These are phyloP conservation scores for Fusarium newnesense DNA, from an alignment of 2,329 filamentous ascomycete species.

Conservation along the genomic window DNA sequence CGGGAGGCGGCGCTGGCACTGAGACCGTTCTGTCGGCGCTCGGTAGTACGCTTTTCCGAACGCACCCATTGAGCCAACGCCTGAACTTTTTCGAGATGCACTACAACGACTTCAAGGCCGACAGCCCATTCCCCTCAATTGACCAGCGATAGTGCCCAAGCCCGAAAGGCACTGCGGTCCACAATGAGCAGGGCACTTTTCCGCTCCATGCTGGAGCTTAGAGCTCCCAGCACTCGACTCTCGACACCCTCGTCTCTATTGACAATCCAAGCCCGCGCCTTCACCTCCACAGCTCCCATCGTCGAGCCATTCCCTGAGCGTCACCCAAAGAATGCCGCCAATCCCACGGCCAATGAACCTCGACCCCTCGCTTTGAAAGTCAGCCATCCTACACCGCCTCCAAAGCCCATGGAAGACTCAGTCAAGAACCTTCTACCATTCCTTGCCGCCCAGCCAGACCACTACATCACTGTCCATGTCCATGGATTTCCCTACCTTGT, in stretches of 20 bases:
- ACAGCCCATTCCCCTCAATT: constrained; percentile 28
- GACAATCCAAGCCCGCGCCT: constrained; percentile 43
- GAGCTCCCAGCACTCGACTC: constrained; percentile 51
- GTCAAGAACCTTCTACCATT: constrained; percentile 74
- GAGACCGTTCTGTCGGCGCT: constrained; percentile 34
- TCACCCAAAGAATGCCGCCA: constrained; percentile 52
- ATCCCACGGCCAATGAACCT: constrained; percentile 47
- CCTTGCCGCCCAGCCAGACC: constrained; percentile 75
- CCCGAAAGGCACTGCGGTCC: constrained; percentile 41
- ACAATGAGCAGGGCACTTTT: constrained; percentile 69
- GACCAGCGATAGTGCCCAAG: constrained; percentile 42
- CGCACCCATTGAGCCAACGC: constrained; percentile 4
- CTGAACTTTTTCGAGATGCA: constrained; percentile 44
- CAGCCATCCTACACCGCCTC: constrained; percentile 50
- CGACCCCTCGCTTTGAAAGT: constrained; percentile 54
- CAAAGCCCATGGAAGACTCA: constrained; percentile 61
- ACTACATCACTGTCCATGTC: constrained; percentile 85
- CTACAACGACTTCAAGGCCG: constrained; percentile 32
- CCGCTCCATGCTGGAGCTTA: constrained; percentile 71
- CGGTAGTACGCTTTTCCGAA: constrained; percentile 51
- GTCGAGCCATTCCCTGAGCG: constrained; percentile 53
- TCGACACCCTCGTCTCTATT: constrained; percentile 40
- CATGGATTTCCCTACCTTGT: constrained; percentile 84
- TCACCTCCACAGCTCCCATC: constrained; percentile 56
- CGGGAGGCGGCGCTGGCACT: constrained; percentile 26